Conservation (phyloP, 805 yeast genomes). For the Jamesozyma hellenica region DNA sequence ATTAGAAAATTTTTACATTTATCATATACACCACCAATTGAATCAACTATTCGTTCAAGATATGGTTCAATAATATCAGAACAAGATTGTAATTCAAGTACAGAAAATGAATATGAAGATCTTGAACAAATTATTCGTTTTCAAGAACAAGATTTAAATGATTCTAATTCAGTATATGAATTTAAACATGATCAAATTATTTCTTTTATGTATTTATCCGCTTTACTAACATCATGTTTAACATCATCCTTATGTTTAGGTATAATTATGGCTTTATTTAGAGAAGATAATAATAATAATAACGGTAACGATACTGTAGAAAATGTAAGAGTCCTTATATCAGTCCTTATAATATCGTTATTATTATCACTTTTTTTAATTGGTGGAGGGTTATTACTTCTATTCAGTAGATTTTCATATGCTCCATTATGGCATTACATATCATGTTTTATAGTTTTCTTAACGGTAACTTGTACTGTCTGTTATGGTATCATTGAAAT, state of each 20-base stretch:
- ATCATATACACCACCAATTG: not conserved
- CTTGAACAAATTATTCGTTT: slow-evolving; percentile 12
- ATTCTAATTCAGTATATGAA: slow-evolving; percentile 22
- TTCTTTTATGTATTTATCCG: slow-evolving; percentile 21
- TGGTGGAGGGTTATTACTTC: slow-evolving; percentile 14
- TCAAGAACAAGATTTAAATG: slow-evolving; percentile 13
- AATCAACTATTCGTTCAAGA: not conserved
- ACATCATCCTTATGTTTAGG: slow-evolving; percentile 23
- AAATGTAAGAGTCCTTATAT: slow-evolving; percentile 12
- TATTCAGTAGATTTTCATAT: slow-evolving; percentile 23
- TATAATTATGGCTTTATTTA: slow-evolving; percentile 20
- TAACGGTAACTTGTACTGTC: slow-evolving; percentile 20
- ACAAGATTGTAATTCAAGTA: not conserved
- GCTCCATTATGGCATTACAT: slow-evolving; percentile 29
- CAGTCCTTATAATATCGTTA: slow-evolving; percentile 16
- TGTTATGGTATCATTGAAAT: slow-evolving; percentile 27
- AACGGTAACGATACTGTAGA: slow-evolving; percentile 12
- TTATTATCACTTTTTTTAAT: slow-evolving; percentile 19
- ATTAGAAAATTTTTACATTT: slow-evolving; percentile 7
- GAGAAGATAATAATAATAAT: slow-evolving; percentile 12
- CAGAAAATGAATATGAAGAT: slow-evolving; percentile 8
- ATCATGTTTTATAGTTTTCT: slow-evolving; percentile 18
- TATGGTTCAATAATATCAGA: slow-evolving; percentile 5
- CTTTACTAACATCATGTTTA: slow-evolving; percentile 18
- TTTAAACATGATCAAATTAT: slow-evolving; percentile 26